These are phyloP conservation scores for Lactuca saligna DNA, from an alignment of 129 eudicot genomes.

Conservation along the genomic window DNA sequence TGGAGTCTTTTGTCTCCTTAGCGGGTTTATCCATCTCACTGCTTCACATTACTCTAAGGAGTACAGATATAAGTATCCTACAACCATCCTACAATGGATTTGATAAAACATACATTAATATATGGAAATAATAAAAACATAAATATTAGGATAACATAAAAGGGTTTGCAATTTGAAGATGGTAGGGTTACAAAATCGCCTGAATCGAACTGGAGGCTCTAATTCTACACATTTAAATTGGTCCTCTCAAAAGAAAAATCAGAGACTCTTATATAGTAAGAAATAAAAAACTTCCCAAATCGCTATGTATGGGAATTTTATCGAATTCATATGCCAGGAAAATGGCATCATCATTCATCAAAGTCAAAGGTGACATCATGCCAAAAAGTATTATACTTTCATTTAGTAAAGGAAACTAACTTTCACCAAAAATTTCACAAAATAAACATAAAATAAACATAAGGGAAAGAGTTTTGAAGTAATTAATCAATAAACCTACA, in stretches of 20 bases:
- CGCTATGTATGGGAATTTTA: neutral
- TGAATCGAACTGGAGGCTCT: constrained; percentile 5
- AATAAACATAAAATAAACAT: too few relatives aligned
- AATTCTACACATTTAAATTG: constrained; percentile 16
- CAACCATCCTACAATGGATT: constrained; percentile 50
- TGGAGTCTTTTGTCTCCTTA: constrained; percentile 67
- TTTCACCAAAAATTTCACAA: constrained; percentile 8
- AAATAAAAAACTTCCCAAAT: constrained; percentile 12
- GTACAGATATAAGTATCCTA: constrained; percentile 36
- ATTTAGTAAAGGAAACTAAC: constrained; percentile 2
- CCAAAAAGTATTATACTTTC: neutral
- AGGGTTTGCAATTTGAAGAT: neutral
- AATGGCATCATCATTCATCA: constrained; percentile 7
- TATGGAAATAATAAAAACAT: neutral
- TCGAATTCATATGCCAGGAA: neutral
- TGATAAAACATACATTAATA: constrained; percentile 7
- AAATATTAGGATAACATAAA: too few relatives aligned
- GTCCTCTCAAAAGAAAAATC: constrained; percentile 10
- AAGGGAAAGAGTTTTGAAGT: neutral
- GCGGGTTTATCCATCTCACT: constrained; percentile 80
- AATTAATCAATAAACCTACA: constrained; percentile 3
- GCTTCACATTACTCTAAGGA: constrained; percentile 74
- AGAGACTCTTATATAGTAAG: constrained; percentile 2
- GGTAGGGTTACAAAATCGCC: neutral
- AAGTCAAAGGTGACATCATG: constrained; percentile 14